These are phyloP conservation scores for Trypanosoma caninum DNA, from an alignment of 208 protist species.

Conservation along the genomic window DNA sequence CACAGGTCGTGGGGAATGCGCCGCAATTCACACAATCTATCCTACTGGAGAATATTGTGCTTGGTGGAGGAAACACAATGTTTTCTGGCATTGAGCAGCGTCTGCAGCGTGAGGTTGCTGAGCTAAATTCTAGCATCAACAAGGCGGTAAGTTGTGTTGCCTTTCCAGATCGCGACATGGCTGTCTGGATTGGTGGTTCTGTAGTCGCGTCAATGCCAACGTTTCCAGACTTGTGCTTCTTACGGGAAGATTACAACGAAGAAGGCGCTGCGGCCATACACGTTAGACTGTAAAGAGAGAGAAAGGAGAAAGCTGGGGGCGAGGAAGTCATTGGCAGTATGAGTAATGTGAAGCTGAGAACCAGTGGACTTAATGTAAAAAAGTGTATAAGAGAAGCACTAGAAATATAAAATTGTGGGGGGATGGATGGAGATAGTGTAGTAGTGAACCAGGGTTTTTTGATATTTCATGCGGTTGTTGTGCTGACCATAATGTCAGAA, in stretches of 20 bases:
- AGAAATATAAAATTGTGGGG: no score
- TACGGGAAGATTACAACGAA: slow-evolving; percentile 85
- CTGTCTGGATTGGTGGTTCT: slow-evolving; percentile 86
- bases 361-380: no score
- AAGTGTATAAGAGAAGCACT: no score
- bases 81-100: slow-evolving; percentile 70
- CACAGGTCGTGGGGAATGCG: slow-evolving; percentile 40
- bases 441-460: no score
- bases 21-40: slow-evolving; percentile 29
- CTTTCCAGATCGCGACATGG: slow-evolving; percentile 68
- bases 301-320: slow-evolving; percentile 38
- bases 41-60: slow-evolving; percentile 91
- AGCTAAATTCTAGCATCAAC: slow-evolving; percentile 4
- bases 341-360: background rate
- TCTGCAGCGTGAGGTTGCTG: slow-evolving; percentile 62
- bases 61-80: slow-evolving; percentile 94
- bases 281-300: slow-evolving; percentile 17
- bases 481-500: no score
- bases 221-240: slow-evolving; percentile 67
- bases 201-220: slow-evolving; percentile 68
- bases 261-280: slow-evolving; percentile 64
- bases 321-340: background rate
- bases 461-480: no score
- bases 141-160: slow-evolving; percentile 42
- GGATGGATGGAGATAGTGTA: no score